phyloP scores from a whole-genome alignment of 148 eudicot species.

The Heliosperma pusillum region DNA sequence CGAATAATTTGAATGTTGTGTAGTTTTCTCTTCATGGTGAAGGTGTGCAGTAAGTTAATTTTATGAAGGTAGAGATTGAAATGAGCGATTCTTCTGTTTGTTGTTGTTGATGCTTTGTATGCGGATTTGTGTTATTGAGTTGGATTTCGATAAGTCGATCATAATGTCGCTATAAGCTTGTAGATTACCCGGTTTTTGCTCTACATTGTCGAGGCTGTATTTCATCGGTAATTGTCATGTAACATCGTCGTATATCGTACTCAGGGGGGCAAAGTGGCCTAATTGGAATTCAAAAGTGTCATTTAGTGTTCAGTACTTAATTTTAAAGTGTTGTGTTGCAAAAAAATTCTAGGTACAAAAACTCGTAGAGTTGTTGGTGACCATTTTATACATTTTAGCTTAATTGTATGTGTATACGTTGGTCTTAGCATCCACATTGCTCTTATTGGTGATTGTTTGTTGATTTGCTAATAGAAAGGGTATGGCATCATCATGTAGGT shows the following conservation, averaged over 20 bases:
- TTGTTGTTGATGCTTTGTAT: background rate
- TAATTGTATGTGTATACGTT: background rate
- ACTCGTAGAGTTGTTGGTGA: too few species aligned
- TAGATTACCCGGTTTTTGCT: background rate
- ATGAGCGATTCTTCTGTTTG: too few species aligned
- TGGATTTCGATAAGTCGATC: background rate
- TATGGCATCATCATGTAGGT: constrained; percentile 9
- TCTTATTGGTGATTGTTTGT: background rate
- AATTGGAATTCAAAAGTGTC: too few species aligned
- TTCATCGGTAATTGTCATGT: background rate
- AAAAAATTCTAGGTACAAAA: background rate
- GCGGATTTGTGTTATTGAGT: background rate
- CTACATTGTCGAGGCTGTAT: background rate
- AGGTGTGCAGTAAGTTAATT: too few species aligned
- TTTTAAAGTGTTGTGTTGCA: background rate
- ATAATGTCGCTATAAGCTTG: background rate
- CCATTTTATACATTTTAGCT: too few species aligned
- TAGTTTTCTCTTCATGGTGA: too few species aligned
- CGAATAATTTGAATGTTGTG: too few species aligned
- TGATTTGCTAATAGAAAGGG: background rate
- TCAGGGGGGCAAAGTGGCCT: too few species aligned
- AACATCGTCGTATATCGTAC: too few species aligned
- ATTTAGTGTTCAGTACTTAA: background rate
- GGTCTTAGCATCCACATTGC: background rate
- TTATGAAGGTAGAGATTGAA: too few species aligned